Base-by-base conservation (phyloP, 805 yeast species). In the Helenozyma rhizophorensis region DNA sequence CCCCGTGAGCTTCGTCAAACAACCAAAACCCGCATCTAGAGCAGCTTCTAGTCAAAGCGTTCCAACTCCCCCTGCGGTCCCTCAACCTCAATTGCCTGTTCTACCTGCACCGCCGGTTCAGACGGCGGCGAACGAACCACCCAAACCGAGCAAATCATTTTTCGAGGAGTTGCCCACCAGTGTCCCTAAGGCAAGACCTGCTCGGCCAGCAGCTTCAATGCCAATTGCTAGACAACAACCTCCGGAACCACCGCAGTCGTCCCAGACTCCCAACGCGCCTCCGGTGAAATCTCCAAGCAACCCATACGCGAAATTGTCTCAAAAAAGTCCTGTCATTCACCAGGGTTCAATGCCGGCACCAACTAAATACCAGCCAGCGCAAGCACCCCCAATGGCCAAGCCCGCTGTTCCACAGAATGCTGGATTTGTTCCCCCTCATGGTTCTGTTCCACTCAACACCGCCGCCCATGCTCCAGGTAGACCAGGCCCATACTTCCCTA, bases 131-230 rank as follows among this genome's bases (percentile, higher is more conserved):
- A 13, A 17, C 4, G 28, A 25, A 5, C n/a, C 32, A 9, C 25
- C n/a, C n/a, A 17, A 17, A 8, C 19, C 32, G 30, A 26, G 43
- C 39, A 68, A 72, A 47, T 56, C 75, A 8, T 76, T 80, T 47
- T 79, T 76, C 48, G 80, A 75, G 33, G 86, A 79, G 34, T 51
- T 76, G 23, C 84, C 84, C 4, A 50, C 58, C 18, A 41, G 52
- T 1, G 43, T 70, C 33, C 62, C 65, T 1, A 50, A 43, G 21
- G 44, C 52, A 6, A 37, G 34, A n/a, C 47, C 51, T 3, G 42
- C 47, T 19, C 51, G 57, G n/a, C 57, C 57, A 1, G 51, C 60
- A 30, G 54, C 62, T 9, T 56, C 65, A 3, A 53, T 59, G 2
- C 53, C 46, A 3, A 35, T n/a, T n/a, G n/a, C n/a, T n/a, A n/a